Conservation (phyloP, 306 rosid genomes). For the Albizia julibrissin region DNA sequence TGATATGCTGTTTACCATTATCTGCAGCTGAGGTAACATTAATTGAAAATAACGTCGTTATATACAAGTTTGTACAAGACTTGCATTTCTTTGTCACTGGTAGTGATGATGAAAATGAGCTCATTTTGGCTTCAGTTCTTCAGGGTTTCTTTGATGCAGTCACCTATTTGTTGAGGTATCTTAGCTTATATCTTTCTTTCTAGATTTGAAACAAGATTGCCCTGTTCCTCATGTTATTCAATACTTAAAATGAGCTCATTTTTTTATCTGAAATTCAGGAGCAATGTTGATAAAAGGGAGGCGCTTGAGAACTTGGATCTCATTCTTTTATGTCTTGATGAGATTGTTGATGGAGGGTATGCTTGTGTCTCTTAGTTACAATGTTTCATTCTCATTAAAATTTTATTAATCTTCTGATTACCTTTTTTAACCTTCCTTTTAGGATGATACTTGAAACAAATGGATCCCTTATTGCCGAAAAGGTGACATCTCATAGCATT, state of each 20-base stretch:
- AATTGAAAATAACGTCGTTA: slow-evolving; percentile 74
- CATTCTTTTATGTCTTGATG: slow-evolving; percentile 86
- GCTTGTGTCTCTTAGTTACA: slow-evolving; percentile 34
- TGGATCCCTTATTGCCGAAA: slow-evolving; percentile 76
- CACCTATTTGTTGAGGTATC: slow-evolving; percentile 81
- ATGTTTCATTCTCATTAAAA: background rate
- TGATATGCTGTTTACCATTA: slow-evolving; percentile 21
- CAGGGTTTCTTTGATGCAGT: slow-evolving; percentile 92
- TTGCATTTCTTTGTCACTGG: slow-evolving; percentile 97
- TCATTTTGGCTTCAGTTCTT: slow-evolving; percentile 83
- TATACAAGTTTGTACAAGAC: slow-evolving; percentile 90
- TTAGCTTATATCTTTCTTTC: slow-evolving; percentile 12
- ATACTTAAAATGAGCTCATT: background rate
- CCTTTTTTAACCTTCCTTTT: background rate
- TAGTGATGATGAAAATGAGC: slow-evolving; percentile 90
- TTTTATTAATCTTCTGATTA: background rate
- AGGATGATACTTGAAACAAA: slow-evolving; percentile 94
- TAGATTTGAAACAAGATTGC: background rate
- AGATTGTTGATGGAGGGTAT: slow-evolving; percentile 95
- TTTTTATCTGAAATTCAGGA: slow-evolving; percentile 43
- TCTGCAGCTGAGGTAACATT: slow-evolving; percentile 87
- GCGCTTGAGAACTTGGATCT: slow-evolving; percentile 99
- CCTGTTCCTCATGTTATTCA: slow-evolving; percentile 11
- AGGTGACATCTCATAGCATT: slow-evolving; percentile 83
- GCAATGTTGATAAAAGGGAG: slow-evolving; percentile 87